Evolutionary conservation across 108 stramenopile species (phyloP), one percentile per base, ranked within the genome.

Genomic region (Mayamaea pseudoterrestris): DNA sequence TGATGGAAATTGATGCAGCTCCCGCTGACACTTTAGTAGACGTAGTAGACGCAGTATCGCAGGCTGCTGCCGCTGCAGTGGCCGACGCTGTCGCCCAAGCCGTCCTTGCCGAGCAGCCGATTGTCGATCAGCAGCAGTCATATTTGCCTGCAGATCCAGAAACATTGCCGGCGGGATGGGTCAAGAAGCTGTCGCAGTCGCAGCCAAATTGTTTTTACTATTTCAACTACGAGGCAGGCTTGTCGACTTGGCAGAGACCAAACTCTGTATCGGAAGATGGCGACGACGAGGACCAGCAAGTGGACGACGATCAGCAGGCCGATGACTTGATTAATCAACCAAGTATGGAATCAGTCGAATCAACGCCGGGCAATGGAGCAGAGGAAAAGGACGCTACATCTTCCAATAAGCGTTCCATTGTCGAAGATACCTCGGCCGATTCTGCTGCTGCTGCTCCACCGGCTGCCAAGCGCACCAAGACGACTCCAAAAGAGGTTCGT

Each of bases 161-260:
- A n/a, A n/a, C 37, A 8, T 54, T 90, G 0, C 83, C 83, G 3
- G 12, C 61, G 1, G 75, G 71, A 14, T 90, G 89, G 89, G 58
- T 80, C n/a, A 24, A 76, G 28, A 60, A 65, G 34, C 55, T 53
- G 22, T 52, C 58, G n/a, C 39, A 42, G 7, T 64, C 69, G 14
- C 41, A 68, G 25, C 81, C 82, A 12, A 69, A 71, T 8, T 59
- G 47, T 26, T 69, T 50, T 27, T 92, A 80, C 60, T 92, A 88
- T 51, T 92, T 68, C 53, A 68, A 85, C 57, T 70, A 69, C 31
- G 77, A 78, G 2, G 82, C 80, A 2, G 90, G 90, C 6, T 58
- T 66, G 37, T 69, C 68, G 17, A 63, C 53, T n/a, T 88, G 90
- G 83, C 64, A 78, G 6, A 16, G 57, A 0, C 81, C 75, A 9